Evolutionary conservation across 1,139 yeast genomes (phyloP), one percentile per base, ranked within the genome.

Genomic region (Debaryomyces subglobosus): DNA sequence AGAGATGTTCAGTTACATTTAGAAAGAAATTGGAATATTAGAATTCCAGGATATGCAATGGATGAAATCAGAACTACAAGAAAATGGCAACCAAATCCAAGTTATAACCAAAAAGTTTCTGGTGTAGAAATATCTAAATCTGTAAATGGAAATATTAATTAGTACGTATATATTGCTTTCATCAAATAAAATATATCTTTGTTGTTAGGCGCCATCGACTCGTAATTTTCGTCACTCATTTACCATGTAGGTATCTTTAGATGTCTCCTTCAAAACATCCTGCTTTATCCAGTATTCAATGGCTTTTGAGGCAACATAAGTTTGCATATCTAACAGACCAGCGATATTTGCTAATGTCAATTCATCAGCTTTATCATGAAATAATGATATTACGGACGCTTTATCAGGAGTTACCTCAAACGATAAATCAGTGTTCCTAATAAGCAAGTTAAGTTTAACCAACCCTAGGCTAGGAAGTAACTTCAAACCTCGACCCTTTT

Each of bases 1-100:
- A 84, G 86, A 59, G 99, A 94, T 65, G 82, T 95, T 45, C 99
- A 94, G 68, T 71, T 94, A 49, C 97, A 94, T 65, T 74, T 94
- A 58, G 99, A 95, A 61, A 82, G 92, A 57, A 94, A 92, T 64
- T 94, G 98, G 98, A 92, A 92, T 64, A 89, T 94, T 52, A 81
- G 96, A 57, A 82, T 94, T 25, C 98, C 99, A 0, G 99, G 99
- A 1, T 90, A 85, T 66, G 82, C 96, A 15, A 82, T 90, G 57
- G 99, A 94, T 67, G 98, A 92, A 61, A 86, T 92, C 42, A 79
- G 96, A 58, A 83, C 89, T 53, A 86, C 90, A 21, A 77, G 96
- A 57, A 87, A 88, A 64, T 85, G 91, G 81, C 85, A 79, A 47
- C 94, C 97, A 3, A 84, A 89, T 38, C 67, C 79, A 20, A 71